Evolutionary conservation across 169 alveolate genomes (phyloP).

Genomic region (Fabrea salina): DNA sequence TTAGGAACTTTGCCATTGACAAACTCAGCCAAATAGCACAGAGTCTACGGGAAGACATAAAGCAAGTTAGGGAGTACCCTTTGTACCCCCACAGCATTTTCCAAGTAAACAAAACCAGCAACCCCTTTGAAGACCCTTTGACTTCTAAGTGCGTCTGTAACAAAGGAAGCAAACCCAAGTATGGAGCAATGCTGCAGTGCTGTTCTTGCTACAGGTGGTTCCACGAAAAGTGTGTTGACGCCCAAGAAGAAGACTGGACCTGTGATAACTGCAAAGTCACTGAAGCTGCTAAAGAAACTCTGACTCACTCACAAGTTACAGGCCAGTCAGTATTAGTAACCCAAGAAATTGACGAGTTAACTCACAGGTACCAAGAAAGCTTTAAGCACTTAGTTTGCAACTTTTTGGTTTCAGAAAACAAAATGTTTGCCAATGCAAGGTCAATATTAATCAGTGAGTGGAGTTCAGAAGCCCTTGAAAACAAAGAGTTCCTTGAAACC

Average conservation of each 20-base stretch:
- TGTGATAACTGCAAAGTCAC: constrained; percentile 22
- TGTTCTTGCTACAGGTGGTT: constrained; percentile 24
- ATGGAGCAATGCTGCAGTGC: constrained; percentile 14
- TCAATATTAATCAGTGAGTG: background rate
- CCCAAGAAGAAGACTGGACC: constrained; percentile 1
- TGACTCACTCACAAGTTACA: no score
- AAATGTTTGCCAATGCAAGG: background rate
- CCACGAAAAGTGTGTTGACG: constrained; percentile 12
- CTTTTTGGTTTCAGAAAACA: background rate
- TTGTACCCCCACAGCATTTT: background rate
- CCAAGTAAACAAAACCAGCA: background rate
- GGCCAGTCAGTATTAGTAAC: no score
- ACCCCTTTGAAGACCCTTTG: background rate
- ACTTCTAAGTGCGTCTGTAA: background rate
- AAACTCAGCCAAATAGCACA: background rate
- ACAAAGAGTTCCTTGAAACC: background rate
- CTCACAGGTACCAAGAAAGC: background rate
- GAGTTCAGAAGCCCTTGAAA: background rate
- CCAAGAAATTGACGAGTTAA: background rate
- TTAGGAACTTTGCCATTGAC: background rate
- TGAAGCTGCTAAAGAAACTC: background rate
- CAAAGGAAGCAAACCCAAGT: background rate
- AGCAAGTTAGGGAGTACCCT: background rate
- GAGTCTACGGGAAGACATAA: background rate
- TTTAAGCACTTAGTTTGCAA: background rate